phyloP scores from a whole-genome alignment of 192 early-diverging fungal genomes.

The Radiomyces spectabilis region DNA sequence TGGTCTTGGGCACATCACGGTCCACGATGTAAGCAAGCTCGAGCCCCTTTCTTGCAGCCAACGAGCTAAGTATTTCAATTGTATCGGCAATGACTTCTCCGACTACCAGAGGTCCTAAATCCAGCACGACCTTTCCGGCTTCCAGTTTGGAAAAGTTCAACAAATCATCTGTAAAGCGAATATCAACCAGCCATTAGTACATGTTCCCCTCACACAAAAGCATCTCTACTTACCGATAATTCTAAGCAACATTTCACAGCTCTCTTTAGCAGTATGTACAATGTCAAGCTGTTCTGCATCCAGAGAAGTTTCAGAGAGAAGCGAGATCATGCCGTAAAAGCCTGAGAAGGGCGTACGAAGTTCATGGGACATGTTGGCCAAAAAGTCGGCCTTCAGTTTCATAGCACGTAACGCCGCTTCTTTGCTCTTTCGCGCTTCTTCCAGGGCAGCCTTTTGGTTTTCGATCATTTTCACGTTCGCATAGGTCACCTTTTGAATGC shows the following conservation, averaged over 20 bases:
- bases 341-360: conserved; percentile 59
- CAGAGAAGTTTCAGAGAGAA: conserved; percentile 37
- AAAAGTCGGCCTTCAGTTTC: conserved; percentile 48
- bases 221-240: conserved; percentile 34
- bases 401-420: conserved; percentile 30
- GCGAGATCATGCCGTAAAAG: conserved; percentile 45
- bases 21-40: conserved; percentile 44
- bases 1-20: conserved; percentile 40
- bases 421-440: conserved; percentile 21
- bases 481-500: conserved; percentile 28
- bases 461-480: conserved; percentile 28
- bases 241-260: conserved; percentile 38
- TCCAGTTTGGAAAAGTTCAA: conserved; percentile 54
- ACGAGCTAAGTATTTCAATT: conserved; percentile 44
- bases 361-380: conserved; percentile 77
- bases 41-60: conserved; percentile 45
- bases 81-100: conserved; percentile 52
- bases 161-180: conserved; percentile 32
- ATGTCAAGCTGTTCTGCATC: conserved; percentile 42
- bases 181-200: conserved; percentile 5
- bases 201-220: neutral
- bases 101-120: conserved; percentile 41
- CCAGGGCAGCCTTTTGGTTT: conserved; percentile 19
- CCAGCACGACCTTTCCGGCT: conserved; percentile 44
- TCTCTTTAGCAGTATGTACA: conserved; percentile 40